phyloP scores from a whole-genome alignment of 108 stramenopile species.

The Seminavis robusta region DNA sequence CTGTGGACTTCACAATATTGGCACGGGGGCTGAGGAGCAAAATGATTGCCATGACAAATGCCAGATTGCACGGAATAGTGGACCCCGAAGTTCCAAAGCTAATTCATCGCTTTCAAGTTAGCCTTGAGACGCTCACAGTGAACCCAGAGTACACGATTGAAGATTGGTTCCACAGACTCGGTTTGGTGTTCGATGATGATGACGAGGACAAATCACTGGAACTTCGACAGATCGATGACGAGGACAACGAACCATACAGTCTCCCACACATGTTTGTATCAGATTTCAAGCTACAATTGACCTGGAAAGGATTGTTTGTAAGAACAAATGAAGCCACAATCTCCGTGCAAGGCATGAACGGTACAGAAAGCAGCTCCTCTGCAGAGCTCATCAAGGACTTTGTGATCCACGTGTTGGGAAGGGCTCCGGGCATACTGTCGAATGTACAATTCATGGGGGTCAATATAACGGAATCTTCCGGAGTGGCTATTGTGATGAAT shows the following conservation, averaged over 20 bases:
- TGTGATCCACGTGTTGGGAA: conserved; percentile 5
- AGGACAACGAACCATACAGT: not conserved
- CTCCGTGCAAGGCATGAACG: not conserved
- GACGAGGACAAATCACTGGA: not conserved
- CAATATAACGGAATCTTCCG: conserved; percentile 7
- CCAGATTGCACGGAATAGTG: not conserved
- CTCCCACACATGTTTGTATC: conserved; percentile 10
- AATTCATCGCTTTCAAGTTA: conserved; percentile 3
- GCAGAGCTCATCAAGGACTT: conserved; percentile 5
- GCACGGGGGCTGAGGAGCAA: not conserved
- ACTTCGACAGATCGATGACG: too few relatives aligned
- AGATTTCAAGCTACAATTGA: conserved; percentile 4
- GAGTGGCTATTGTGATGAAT: not conserved
- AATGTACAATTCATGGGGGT: conserved; percentile 10
- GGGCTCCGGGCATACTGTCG: conserved; percentile 5
- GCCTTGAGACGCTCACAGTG: conserved; percentile 1
- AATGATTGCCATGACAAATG: not conserved
- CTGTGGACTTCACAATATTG: not conserved
- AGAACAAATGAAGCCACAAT: conserved; percentile 1
- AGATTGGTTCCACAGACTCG: conserved; percentile 4
- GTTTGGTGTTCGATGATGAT: not conserved
- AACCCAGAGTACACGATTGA: conserved; percentile 4
- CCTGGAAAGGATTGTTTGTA: conserved; percentile 7
- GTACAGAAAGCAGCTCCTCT: not conserved
- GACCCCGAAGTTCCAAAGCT: conserved; percentile 1